Conservation (phyloP, 2,329 filamentous ascomycete species). For the Diaporthe destruens region DNA sequence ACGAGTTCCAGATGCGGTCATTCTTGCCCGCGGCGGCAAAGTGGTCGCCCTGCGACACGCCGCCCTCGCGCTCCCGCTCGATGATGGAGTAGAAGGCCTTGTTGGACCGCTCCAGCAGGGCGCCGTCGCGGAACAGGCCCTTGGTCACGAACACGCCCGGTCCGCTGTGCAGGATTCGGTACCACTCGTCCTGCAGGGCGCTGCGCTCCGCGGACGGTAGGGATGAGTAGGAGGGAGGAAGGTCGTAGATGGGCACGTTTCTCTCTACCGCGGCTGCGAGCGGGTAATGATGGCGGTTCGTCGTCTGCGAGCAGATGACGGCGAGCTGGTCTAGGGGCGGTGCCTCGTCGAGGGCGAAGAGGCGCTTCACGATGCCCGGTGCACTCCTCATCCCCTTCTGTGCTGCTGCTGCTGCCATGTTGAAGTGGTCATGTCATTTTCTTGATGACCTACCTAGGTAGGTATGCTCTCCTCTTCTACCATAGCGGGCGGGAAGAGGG, state of each 20-base stretch:
- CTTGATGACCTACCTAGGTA: too few relatives aligned
- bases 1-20: slow-evolving; percentile 75
- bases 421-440: slow-evolving; percentile 6
- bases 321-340: slow-evolving; percentile 59
- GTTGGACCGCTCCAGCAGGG: slow-evolving; percentile 61
- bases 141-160: slow-evolving; percentile 72
- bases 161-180: slow-evolving; percentile 66
- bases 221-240: slow-evolving; percentile 52
- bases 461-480: background rate
- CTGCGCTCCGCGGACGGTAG: slow-evolving; percentile 45
- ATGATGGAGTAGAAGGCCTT: slow-evolving; percentile 63
- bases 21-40: slow-evolving; percentile 69
- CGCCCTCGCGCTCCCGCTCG: slow-evolving; percentile 53
- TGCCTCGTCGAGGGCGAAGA: slow-evolving; percentile 46
- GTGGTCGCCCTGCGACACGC: slow-evolving; percentile 66
- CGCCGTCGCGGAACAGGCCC: slow-evolving; percentile 59
- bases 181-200: slow-evolving; percentile 70
- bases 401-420: slow-evolving; percentile 20
- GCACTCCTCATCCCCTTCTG: slow-evolving; percentile 9
- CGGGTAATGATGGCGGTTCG: slow-evolving; percentile 57
- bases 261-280: slow-evolving; percentile 58
- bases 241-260: slow-evolving; percentile 69
- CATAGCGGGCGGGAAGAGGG: background rate
- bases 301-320: slow-evolving; percentile 57
- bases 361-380: slow-evolving; percentile 37